Evolutionary conservation across 176 grass and related monocot species (phyloP).

Genomic region (Eragrostis curvula): DNA sequence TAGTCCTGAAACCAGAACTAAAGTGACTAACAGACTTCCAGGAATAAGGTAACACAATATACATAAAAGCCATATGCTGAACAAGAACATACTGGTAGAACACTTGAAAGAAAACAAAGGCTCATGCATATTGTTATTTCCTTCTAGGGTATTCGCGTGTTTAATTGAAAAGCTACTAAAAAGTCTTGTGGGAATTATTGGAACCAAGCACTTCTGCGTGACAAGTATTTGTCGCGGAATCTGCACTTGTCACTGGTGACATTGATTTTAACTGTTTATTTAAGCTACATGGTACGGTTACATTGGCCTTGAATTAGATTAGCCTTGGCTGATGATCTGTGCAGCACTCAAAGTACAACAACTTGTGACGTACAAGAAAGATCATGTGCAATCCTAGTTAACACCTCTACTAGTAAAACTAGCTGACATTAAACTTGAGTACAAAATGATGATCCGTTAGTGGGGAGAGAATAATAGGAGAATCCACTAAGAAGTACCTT

Average conservation of each 20-base stretch:
- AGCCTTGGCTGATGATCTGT: not conserved
- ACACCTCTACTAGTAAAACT: not conserved
- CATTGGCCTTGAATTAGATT: not conserved
- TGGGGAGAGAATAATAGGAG: conserved; percentile 7
- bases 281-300: not conserved
- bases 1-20: conserved; percentile 67
- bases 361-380: not conserved
- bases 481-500: conserved; percentile 53
- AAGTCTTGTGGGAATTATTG: not conserved
- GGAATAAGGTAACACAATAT: not conserved
- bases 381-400: not conserved
- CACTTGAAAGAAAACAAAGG: not conserved
- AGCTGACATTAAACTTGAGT: not conserved
- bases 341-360: not conserved
- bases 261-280: not conserved
- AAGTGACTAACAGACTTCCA: not conserved
- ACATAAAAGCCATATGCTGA: not conserved
- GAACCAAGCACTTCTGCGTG: not conserved
- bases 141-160: not conserved
- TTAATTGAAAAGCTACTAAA: not conserved
- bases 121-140: not conserved
- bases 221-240: not conserved
- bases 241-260: not conserved
- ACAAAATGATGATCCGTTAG: not conserved
- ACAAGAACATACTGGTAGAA: not conserved